Evolutionary conservation across 495 filamentous ascomycete species (phyloP), one percentile per base, ranked within the genome.

Genomic region (Penicillium daleae): DNA sequence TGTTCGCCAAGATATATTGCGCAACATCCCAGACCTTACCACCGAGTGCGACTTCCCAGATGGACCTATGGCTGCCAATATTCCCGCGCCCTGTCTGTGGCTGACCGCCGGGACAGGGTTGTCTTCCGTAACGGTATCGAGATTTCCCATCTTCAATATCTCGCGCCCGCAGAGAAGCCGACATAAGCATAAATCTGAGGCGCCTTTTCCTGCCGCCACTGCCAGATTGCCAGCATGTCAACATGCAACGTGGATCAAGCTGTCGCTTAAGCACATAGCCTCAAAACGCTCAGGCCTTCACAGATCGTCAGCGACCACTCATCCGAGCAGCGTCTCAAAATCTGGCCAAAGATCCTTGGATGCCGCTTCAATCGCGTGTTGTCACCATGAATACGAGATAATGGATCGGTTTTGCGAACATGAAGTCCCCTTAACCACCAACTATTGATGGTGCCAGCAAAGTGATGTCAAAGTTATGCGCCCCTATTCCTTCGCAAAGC

Each of bases 1-100:
- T 57, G 60, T 62, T 62, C 60, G 60, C 27, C 15, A 6, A 57
- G 60, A 50, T 57, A 57, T 62, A 62, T 62, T 50, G 60, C 60
- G 40, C 60, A 53, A 31, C 31, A 48, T 12, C 51, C 22, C 51
- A 50, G 51, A 27, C 17, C 19, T 19, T 49, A 33, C 24, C 29
- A 3, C 37, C 17, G 4, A 17, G 27, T 7, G 26, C 9, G 26
- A 27, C 39, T 15, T 21, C 3, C 27, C n/a, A 10, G 19, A 21
- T 59, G 27, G 21, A 37, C n/a, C n/a, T n/a, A n/a, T 59, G 56
- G 56, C 27, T 37, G 21, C 44, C n/a, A 39, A 49, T 49, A 59
- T 59, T 59, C 56, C 49, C 59, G 59, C 59, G 50, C 24, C 52
- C 26, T 26, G 35, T 26, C 27, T 51, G 46, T 52, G 57, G 57